Conservation (phyloP, 805 yeast genomes). For the Yamadazyma olivae region DNA sequence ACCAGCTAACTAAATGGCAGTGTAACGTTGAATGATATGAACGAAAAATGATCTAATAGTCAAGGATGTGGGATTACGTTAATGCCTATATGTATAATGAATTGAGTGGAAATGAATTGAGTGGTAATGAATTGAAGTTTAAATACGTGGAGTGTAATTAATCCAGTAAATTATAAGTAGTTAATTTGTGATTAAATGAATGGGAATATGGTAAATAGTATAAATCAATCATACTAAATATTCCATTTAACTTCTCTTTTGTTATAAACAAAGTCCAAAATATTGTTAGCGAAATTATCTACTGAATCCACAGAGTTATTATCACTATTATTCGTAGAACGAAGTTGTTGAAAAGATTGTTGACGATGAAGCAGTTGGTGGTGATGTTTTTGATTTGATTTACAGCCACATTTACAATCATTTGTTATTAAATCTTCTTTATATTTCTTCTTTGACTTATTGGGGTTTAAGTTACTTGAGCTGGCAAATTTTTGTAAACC, state of each 20-base stretch:
- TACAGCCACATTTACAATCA: constrained; percentile 13
- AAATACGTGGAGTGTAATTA: too few species aligned
- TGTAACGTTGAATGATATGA: too few species aligned
- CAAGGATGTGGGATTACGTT: too few species aligned
- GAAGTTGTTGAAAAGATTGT: constrained; percentile 2
- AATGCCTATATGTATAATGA: too few species aligned
- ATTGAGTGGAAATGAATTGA: too few species aligned
- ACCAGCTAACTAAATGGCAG: too few species aligned
- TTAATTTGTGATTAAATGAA: too few species aligned
- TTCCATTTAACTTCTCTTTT: constrained; percentile 16
- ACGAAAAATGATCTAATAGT: too few species aligned
- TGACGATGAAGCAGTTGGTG: constrained; percentile 4
- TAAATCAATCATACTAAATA: constrained; percentile 8
- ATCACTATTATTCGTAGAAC: too few species aligned
- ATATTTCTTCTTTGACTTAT: constrained; percentile 5
- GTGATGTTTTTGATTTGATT: constrained; percentile 1
- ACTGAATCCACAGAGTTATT: constrained; percentile 14
- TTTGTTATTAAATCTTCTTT: constrained; percentile 10
- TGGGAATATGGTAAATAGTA: too few species aligned
- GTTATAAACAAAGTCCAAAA: constrained; percentile 14
- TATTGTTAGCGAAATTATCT: constrained; percentile 15
- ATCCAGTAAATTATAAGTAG: too few species aligned
- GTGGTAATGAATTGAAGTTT: too few species aligned
- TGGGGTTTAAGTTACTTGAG: constrained; percentile 1
- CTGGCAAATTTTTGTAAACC: neutral